phyloP scores from a whole-genome alignment of 305 asterid species.

The Nicotiana rustica region DNA sequence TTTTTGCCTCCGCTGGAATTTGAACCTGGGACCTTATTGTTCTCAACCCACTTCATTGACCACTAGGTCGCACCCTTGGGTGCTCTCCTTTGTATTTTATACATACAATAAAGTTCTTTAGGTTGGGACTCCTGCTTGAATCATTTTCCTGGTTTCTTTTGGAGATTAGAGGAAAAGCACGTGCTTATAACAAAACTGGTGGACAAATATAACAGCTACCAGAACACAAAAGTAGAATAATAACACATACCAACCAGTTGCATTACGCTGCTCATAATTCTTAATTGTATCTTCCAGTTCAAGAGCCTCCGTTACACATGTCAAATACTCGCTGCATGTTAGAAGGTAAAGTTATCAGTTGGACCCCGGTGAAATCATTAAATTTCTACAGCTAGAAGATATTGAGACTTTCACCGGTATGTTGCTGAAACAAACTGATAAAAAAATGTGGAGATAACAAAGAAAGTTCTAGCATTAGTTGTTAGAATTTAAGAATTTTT shows the following conservation, averaged over 20 bases:
- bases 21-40: no score
- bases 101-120: neutral
- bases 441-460: neutral
- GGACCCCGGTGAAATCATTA: neutral
- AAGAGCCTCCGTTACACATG: conserved; percentile 90
- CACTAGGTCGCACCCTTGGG: no score
- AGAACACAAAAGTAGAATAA: conserved; percentile 41
- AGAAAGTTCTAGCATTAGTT: neutral
- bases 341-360: conserved; percentile 35
- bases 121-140: conserved; percentile 11
- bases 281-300: conserved; percentile 93
- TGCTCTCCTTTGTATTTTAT: neutral
- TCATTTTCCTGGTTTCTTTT: neutral
- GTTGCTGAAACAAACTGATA: neutral
- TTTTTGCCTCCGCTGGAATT: no score
- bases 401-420: conserved; percentile 21
- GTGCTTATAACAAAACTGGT: conserved; percentile 12
- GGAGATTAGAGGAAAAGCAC: neutral
- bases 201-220: neutral
- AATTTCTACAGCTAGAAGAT: neutral
- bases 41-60: no score
- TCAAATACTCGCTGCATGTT: conserved; percentile 86
- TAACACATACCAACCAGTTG: conserved; percentile 87
- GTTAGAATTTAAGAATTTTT: neutral
- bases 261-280: conserved; percentile 84